A percentile compares a stretch with the other conserved stretches of the same genome.
Evolutionary conservation across 495 filamentous ascomycete species (phyloP).

Genomic region (Penicillium bovifimosum): DNA sequence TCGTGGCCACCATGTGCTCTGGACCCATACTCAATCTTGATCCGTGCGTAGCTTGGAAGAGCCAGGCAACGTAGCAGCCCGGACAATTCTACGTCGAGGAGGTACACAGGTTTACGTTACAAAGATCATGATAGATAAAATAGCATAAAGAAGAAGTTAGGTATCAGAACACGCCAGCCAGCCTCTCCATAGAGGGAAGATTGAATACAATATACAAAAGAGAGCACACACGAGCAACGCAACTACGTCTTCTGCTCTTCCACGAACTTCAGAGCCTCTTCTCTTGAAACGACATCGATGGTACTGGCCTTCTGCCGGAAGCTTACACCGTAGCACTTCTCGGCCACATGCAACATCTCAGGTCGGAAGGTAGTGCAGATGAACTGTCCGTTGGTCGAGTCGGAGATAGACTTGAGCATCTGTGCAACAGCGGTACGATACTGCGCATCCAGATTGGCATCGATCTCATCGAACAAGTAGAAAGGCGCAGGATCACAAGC

Average conservation of each 20-base stretch:
- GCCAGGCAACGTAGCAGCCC: too few species aligned
- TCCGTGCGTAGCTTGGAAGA: too few species aligned
- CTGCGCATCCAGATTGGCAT: conserved; percentile 96
- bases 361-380: conserved; percentile 96
- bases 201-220: conserved; percentile 16
- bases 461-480: conserved; percentile 99
- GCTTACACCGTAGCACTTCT: conserved; percentile 95
- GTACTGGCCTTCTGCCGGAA: conserved; percentile 90
- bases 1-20: background rate
- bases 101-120: background rate
- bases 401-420: conserved; percentile 75
- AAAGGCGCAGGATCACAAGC: conserved; percentile 95
- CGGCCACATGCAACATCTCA: conserved; percentile 90
- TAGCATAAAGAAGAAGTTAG: conserved; percentile 5
- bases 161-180: conserved; percentile 20
- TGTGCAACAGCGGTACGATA: conserved; percentile 91
- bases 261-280: conserved; percentile 89
- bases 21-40: conserved; percentile 8
- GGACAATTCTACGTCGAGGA: too few species aligned
- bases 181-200: conserved; percentile 15
- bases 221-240: background rate
- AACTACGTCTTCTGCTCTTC: conserved; percentile 61
- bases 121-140: background rate
- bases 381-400: conserved; percentile 56
- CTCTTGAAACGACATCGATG: conserved; percentile 80